These are phyloP conservation scores for Boletus speciosus DNA, from an alignment of 768 basidiomycete genomes.

Conservation along the genomic window DNA sequence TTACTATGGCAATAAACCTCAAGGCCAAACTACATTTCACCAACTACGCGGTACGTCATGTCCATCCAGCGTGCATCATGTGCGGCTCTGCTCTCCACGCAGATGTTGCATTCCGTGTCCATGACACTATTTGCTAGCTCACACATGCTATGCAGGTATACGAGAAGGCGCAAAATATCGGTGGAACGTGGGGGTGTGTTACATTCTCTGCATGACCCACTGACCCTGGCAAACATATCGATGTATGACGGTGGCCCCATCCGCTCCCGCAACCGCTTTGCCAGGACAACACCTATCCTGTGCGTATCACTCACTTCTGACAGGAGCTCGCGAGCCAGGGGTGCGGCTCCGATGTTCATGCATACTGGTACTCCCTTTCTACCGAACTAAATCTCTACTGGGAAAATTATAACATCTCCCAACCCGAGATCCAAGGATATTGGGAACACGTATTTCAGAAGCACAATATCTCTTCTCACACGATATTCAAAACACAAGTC, in stretches of 20 bases:
- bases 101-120: background rate
- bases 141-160: background rate
- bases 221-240: background rate
- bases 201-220: background rate
- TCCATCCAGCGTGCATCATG: background rate
- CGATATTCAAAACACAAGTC: slow-evolving; percentile 30
- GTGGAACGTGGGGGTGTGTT: background rate
- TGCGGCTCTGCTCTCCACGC: background rate
- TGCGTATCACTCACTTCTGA: background rate
- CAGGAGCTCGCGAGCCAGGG: background rate
- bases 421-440: slow-evolving; percentile 2
- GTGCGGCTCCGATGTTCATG: background rate
- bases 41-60: slow-evolving; percentile 44
- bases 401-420: slow-evolving; percentile 4
- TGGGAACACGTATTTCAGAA: slow-evolving; percentile 47
- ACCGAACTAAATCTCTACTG: background rate
- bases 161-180: background rate
- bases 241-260: background rate
- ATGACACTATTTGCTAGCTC: slow-evolving; percentile 1
- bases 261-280: background rate
- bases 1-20: slow-evolving; percentile 4
- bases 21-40: slow-evolving; percentile 26
- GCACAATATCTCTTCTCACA: slow-evolving; percentile 35
- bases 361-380: background rate
- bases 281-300: slow-evolving; percentile 3